Percentiles rank a stretch among this genome's conserved stretches.
phyloP scores from a whole-genome alignment of 306 rosid genomes.

The Inga leiocalycina region DNA sequence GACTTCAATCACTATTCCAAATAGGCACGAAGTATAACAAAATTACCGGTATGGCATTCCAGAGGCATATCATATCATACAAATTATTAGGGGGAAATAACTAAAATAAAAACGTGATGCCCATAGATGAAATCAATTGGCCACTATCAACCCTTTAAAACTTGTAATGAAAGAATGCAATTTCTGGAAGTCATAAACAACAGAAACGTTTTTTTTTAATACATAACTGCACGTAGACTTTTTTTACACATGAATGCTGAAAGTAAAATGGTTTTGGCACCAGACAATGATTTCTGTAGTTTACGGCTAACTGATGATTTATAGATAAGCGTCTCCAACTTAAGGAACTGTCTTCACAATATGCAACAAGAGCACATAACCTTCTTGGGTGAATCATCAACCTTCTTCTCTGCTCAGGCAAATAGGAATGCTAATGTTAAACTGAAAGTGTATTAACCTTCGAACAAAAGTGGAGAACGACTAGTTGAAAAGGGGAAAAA shows the following conservation, averaged over 20 bases:
- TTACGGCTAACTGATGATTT: constrained; percentile 36
- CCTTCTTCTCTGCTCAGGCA: constrained; percentile 75
- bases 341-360: constrained; percentile 55
- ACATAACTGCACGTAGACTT: constrained; percentile 50
- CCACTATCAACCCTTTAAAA: constrained; percentile 40
- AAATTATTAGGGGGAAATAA: background rate
- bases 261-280: constrained; percentile 40
- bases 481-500: background rate
- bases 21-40: constrained; percentile 4
- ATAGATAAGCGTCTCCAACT: constrained; percentile 38
- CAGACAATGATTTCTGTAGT: constrained; percentile 47
- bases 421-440: constrained; percentile 32
- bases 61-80: constrained; percentile 35
- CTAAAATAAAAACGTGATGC: constrained; percentile 31
- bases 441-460: constrained; percentile 25
- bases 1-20: too few species aligned
- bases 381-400: constrained; percentile 83
- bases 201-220: constrained; percentile 54
- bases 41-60: constrained; percentile 26
- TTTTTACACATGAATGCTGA: constrained; percentile 58
- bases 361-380: constrained; percentile 88
- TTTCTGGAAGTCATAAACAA: constrained; percentile 41
- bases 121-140: constrained; percentile 42
- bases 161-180: constrained; percentile 50
- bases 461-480: background rate